phyloP scores from a whole-genome alignment of 768 basidiomycete genomes.

The Floccularia luteovirens region DNA sequence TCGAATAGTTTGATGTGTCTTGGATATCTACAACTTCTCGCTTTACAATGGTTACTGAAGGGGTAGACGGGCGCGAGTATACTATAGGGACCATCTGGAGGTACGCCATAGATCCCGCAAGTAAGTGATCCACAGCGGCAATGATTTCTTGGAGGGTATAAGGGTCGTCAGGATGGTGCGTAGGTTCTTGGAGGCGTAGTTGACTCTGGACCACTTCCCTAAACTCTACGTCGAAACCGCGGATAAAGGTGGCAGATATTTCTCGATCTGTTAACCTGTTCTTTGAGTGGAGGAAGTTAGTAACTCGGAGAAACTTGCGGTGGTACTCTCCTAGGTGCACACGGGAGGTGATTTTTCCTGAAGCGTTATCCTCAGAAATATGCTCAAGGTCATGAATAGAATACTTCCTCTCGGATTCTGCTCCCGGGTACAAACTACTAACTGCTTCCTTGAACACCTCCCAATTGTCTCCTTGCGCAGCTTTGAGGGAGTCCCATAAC shows the following conservation, averaged over 20 bases:
- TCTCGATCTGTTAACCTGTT: not conserved
- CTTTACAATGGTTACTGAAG: not conserved
- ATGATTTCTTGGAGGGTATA: not conserved
- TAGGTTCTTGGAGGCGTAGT: not conserved
- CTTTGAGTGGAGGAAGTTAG: not conserved
- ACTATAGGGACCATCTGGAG: too few relatives aligned
- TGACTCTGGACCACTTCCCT: not conserved
- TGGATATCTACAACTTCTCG: not conserved
- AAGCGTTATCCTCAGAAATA: not conserved
- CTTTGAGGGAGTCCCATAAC: not conserved
- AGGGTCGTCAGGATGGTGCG: not conserved
- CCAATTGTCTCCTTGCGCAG: not conserved
- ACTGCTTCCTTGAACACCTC: not conserved
- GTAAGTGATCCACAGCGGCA: too few relatives aligned
- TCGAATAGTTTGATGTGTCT: too few relatives aligned
- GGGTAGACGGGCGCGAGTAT: not conserved
- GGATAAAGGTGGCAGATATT: not conserved
- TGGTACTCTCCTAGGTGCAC: not conserved
- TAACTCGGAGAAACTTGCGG: too few relatives aligned
- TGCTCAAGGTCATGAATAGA: too few relatives aligned
- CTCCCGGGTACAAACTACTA: not conserved
- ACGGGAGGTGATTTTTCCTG: not conserved
- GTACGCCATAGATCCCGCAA: too few relatives aligned
- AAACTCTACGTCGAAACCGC: not conserved
- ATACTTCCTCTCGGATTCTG: not conserved